phyloP scores from a whole-genome alignment of 169 alveolate species.

The Eimeria necatrix region DNA sequence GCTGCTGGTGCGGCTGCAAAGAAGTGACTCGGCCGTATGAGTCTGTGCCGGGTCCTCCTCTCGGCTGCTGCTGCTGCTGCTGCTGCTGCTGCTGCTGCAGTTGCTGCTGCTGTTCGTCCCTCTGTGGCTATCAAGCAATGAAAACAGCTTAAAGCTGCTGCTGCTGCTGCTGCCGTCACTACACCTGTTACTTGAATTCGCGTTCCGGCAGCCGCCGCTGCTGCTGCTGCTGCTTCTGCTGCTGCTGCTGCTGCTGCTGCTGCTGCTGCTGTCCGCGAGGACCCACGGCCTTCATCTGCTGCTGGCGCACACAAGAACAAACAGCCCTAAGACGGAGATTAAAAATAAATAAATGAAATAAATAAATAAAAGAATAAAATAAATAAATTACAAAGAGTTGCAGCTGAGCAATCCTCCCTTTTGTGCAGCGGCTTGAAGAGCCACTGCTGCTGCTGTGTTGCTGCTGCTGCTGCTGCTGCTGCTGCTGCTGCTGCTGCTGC shows the following conservation, averaged over 20 bases:
- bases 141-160: too few species aligned
- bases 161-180: background rate
- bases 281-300: slow-evolving; percentile 14
- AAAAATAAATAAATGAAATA: too few species aligned
- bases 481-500: slow-evolving; percentile 39
- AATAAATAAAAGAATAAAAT: background rate
- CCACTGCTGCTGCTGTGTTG: too few species aligned
- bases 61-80: too few species aligned
- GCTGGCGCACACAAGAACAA: background rate
- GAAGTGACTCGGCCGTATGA: too few species aligned
- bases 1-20: background rate
- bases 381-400: background rate
- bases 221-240: background rate
- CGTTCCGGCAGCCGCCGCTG: background rate
- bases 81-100: too few species aligned
- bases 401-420: too few species aligned
- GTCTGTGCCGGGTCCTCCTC: too few species aligned
- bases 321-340: too few species aligned
- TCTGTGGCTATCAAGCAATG: too few species aligned
- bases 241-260: background rate
- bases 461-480: slow-evolving; percentile 23
- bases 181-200: background rate
- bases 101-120: too few species aligned
- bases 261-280: background rate
- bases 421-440: too few species aligned